A percentile compares a stretch with the other conserved stretches of the same genome.
These are phyloP conservation scores for Xylaria sp. DNA, from an alignment of 2,329 filamentous ascomycete species.

Conservation along the genomic window DNA sequence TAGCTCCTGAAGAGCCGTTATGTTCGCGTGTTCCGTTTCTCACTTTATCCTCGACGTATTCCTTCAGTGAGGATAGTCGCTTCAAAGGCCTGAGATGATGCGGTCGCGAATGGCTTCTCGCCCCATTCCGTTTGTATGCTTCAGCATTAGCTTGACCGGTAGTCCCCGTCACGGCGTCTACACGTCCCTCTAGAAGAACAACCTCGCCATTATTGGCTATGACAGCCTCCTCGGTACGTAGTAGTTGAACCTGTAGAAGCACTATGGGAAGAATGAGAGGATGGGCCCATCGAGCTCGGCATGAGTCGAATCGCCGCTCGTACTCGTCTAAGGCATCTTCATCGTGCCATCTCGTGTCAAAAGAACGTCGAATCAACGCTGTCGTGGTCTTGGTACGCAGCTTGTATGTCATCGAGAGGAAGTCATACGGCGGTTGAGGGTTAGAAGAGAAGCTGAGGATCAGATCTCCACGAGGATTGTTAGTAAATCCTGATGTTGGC, in stretches of 20 bases:
- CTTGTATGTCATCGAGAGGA: constrained; percentile 58
- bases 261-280: constrained; percentile 58
- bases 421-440: constrained; percentile 58
- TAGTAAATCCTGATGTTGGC: not conserved
- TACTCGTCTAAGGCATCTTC: constrained; percentile 58
- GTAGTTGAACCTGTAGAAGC: constrained; percentile 58
- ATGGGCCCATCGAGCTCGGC: constrained; percentile 57
- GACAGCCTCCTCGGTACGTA: constrained; percentile 57
- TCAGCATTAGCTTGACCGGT: constrained; percentile 43
- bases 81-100: constrained; percentile 42
- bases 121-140: constrained; percentile 38
- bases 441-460: constrained; percentile 58
- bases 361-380: constrained; percentile 56
- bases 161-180: constrained; percentile 55
- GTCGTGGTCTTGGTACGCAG: constrained; percentile 53
- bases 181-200: constrained; percentile 53
- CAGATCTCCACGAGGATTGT: constrained; percentile 46
- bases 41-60: constrained; percentile 43
- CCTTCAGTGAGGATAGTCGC: constrained; percentile 43
- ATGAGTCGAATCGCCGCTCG: constrained; percentile 57
- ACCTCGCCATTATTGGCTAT: constrained; percentile 57
- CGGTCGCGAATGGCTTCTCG: constrained; percentile 26
- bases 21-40: constrained; percentile 25
- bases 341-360: constrained; percentile 54
- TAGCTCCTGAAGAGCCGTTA: constrained; percentile 10